Evolutionary conservation across 2,329 filamentous ascomycete genomes (phyloP).

Genomic region (Exophiala spinifera): DNA sequence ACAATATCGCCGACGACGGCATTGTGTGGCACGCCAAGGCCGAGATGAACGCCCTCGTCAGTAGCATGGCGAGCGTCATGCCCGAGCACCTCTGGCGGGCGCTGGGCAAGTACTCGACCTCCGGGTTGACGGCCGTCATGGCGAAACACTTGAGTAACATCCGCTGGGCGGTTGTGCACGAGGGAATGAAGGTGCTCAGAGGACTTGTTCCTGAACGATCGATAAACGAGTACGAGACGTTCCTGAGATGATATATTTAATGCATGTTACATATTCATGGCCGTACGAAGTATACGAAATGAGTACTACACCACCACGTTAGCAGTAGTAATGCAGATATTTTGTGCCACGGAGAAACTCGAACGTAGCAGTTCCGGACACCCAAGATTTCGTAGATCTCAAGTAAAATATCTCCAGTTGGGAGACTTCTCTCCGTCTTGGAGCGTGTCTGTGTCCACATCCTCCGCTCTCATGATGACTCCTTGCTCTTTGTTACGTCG

Average conservation of each 20-base stretch:
- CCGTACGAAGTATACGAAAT: no score
- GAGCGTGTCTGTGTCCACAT: conserved; percentile 42
- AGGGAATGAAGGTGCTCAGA: conserved; percentile 57
- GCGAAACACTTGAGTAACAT: conserved; percentile 55
- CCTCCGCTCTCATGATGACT: conserved; percentile 34
- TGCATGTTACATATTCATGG: no score
- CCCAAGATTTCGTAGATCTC: background rate
- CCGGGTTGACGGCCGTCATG: conserved; percentile 55
- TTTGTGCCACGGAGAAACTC: no score
- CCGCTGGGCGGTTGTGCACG: conserved; percentile 61
- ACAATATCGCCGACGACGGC: conserved; percentile 35
- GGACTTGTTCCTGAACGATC: conserved; percentile 13
- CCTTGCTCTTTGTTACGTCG: conserved; percentile 41
- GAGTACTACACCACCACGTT: no score
- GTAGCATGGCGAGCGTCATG: conserved; percentile 35
- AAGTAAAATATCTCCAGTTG: conserved; percentile 32
- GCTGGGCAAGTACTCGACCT: conserved; percentile 49
- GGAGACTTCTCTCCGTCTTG: conserved; percentile 39
- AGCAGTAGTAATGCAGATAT: no score
- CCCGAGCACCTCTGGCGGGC: conserved; percentile 37
- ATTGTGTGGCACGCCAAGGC: conserved; percentile 34
- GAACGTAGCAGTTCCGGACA: background rate
- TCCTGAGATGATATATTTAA: conserved; percentile 2
- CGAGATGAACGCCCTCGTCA: conserved; percentile 35
- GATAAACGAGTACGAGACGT: conserved; percentile 11